A percentile compares a stretch with the other conserved stretches of the same genome.
phyloP scores from a whole-genome alignment of 495 filamentous ascomycete species.

The Hyaloscypha bicolor region DNA sequence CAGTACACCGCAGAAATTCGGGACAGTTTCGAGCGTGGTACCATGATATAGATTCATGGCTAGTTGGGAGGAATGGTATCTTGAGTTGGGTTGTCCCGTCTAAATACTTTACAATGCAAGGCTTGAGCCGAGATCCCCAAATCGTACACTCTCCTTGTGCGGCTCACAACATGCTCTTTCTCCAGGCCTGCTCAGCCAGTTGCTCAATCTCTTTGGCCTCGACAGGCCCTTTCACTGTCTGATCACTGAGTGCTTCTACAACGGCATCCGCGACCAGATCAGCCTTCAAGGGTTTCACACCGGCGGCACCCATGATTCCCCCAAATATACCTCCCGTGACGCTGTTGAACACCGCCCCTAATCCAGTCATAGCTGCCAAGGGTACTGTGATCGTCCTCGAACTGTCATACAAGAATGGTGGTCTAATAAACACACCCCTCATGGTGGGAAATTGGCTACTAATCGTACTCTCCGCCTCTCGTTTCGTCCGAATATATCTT shows the following conservation, averaged over 20 bases:
- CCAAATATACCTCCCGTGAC: slow-evolving; percentile 72
- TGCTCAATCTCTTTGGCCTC: slow-evolving; percentile 71
- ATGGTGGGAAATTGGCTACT: slow-evolving; percentile 68
- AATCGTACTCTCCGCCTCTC: slow-evolving; percentile 85
- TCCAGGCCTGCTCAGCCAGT: slow-evolving; percentile 75
- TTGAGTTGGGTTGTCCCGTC: slow-evolving; percentile 16
- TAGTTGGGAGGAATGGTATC: slow-evolving; percentile 4
- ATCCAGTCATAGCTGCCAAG: slow-evolving; percentile 70
- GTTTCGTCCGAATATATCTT: slow-evolving; percentile 89
- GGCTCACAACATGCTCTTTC: slow-evolving; percentile 71
- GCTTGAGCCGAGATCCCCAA: slow-evolving; percentile 25
- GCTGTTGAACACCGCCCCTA: slow-evolving; percentile 71
- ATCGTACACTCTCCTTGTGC: slow-evolving; percentile 17
- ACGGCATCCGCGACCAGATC: slow-evolving; percentile 84
- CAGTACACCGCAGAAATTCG: slow-evolving; percentile 94
- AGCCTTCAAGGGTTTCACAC: slow-evolving; percentile 81
- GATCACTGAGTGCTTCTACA: slow-evolving; percentile 75
- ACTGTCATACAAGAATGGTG: slow-evolving; percentile 88
- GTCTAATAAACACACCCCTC: slow-evolving; percentile 78
- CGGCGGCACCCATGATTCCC: slow-evolving; percentile 76
- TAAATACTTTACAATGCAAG: slow-evolving; percentile 28
- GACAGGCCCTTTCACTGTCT: slow-evolving; percentile 66
- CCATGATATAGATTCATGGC: slow-evolving; percentile 63
- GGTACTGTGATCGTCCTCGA: slow-evolving; percentile 81
- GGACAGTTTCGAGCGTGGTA: slow-evolving; percentile 97